These are phyloP conservation scores for Umbellularia californica DNA, from an alignment of 164 flowering plant species.

Conservation along the genomic window DNA sequence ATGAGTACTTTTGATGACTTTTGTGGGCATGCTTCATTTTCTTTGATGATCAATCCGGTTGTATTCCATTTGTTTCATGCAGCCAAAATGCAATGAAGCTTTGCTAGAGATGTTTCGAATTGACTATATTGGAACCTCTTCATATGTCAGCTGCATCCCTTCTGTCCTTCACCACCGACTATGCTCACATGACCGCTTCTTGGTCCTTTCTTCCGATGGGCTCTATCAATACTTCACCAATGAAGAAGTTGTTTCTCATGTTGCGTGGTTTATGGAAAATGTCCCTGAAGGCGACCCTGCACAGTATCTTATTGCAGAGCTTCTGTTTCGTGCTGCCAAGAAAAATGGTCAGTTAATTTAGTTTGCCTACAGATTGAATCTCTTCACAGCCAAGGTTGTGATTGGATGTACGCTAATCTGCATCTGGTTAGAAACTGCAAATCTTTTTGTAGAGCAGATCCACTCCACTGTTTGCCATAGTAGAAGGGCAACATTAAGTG, in stretches of 20 bases:
- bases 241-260: conserved; percentile 70
- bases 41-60: not conserved
- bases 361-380: not conserved
- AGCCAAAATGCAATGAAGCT: conserved; percentile 62
- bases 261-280: conserved; percentile 59
- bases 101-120: conserved; percentile 53
- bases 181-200: conserved; percentile 53
- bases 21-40: not conserved
- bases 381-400: not conserved
- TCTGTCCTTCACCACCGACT: conserved; percentile 51
- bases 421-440: not conserved
- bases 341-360: conserved; percentile 48
- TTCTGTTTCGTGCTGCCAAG: conserved; percentile 70
- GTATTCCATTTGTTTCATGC: conserved; percentile 20
- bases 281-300: conserved; percentile 81
- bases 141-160: conserved; percentile 57
- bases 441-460: not conserved
- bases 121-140: conserved; percentile 52
- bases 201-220: conserved; percentile 71
- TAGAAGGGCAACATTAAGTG: too few species aligned
- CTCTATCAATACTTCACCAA: conserved; percentile 71
- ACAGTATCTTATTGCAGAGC: conserved; percentile 60
- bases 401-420: not conserved
- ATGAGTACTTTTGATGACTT: not conserved
- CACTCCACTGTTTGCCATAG: not conserved